Base-by-base conservation (phyloP, 1,284 basidiomycete species). In the Fomitiporia mediterranea region DNA sequence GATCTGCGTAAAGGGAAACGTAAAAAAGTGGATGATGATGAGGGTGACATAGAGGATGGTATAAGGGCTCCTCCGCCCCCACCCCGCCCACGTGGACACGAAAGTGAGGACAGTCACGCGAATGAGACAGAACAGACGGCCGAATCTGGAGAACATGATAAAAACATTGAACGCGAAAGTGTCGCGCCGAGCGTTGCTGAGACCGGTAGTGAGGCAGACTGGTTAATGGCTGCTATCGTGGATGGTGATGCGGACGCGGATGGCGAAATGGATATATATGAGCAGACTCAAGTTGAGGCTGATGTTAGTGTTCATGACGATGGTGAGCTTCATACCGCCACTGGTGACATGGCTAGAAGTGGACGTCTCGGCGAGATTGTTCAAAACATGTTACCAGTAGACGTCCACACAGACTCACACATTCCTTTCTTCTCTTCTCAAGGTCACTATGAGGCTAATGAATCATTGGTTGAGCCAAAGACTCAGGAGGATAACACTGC, bases 21-120 rank as follows among this genome's bases (percentile, higher is more conserved):
- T 66, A 89, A 89, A 73, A 89, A 89, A 74, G 71, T 87, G 69
- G 86, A 89, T 68, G 88, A 90, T 71, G 88, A 89, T 70, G 87
- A 89, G 70, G 83, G 77, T 60, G 86, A 91, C 72, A 66, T 80
- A 64, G 85, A 86, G 71, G 81, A 88, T 66, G 81, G 82, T 62
- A 75, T 83, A 66, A 76, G 76, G 63, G 75, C 81, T 58, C 84
- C 83, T 48, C 85, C 83, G 38, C 82, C 83, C 48, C 83, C 84
- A 56, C 70, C 68, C 63, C 67, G 68, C 52, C 66, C 64, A 35
- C 66, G 66, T 59, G 64, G 63, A 53, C 63, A 64, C 7, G 46
- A 56, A 32, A 53, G 49, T 50, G 39, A 39, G 9, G 51, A 60
- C 27, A 44, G 55, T 9, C 38, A 53, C n/a, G 27, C 52, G 21